Percentiles rank a stretch among this genome's conserved stretches.
Evolutionary conservation across 306 rosid species (phyloP).

Genomic region (Medicago ruthenica): DNA sequence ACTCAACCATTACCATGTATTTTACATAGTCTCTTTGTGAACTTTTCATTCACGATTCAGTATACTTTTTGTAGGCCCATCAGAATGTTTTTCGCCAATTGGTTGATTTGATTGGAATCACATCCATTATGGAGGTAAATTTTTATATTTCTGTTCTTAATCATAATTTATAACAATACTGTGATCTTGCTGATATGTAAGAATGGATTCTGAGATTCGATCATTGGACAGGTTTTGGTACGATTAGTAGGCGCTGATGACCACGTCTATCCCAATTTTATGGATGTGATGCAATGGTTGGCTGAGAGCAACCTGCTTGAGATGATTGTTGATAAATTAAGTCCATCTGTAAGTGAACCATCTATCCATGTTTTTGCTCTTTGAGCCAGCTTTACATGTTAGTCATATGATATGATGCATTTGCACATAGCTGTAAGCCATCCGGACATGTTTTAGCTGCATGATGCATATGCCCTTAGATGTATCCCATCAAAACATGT

Average conservation of each 20-base stretch:
- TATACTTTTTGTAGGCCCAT: conserved; percentile 72
- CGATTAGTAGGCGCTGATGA: conserved; percentile 94
- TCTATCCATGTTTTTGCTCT: conserved; percentile 35
- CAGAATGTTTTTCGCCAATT: conserved; percentile 85
- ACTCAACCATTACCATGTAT: conserved; percentile 4
- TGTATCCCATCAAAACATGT: conserved; percentile 1
- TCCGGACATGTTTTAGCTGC: not conserved
- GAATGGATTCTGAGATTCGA: conserved; percentile 42
- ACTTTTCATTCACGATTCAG: conserved; percentile 37
- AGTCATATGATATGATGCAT: not conserved
- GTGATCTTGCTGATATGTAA: conserved; percentile 19
- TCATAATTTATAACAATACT: not conserved
- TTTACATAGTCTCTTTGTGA: conserved; percentile 31
- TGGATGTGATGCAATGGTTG: conserved; percentile 97
- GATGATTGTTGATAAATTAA: conserved; percentile 93
- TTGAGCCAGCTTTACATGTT: conserved; percentile 24
- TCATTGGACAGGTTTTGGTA: conserved; percentile 81
- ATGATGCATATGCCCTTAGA: conserved; percentile 13
- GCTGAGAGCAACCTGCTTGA: conserved; percentile 94
- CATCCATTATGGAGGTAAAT: conserved; percentile 98
- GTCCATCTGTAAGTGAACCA: conserved; percentile 78
- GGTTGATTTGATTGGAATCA: conserved; percentile 97
- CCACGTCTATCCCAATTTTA: conserved; percentile 90
- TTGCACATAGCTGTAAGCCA: conserved; percentile 18
- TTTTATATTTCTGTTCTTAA: conserved; percentile 10